Evolutionary conservation across 805 yeast genomes (phyloP).

Genomic region (Saturnispora silvae): DNA sequence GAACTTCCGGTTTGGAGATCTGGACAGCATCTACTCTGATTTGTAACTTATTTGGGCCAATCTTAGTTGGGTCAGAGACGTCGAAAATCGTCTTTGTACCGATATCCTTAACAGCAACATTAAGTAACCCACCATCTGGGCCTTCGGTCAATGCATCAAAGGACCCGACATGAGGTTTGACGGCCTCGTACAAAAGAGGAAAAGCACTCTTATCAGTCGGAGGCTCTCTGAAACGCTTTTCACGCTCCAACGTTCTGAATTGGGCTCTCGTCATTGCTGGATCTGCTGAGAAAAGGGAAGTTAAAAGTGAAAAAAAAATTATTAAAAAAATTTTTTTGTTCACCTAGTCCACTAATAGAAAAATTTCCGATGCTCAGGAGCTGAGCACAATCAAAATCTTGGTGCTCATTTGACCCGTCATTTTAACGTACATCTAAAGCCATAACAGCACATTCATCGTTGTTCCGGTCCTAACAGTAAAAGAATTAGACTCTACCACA

Average conservation of each 20-base stretch:
- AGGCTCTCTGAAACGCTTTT: slow-evolving; percentile 74
- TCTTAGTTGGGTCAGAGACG: slow-evolving; percentile 50
- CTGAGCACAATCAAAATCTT: too few relatives aligned
- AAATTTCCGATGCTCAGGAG: neutral
- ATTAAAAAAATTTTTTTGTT: slow-evolving; percentile 2
- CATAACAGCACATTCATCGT: too few relatives aligned
- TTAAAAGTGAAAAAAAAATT: slow-evolving; percentile 1
- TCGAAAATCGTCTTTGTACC: slow-evolving; percentile 83
- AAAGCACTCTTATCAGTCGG: slow-evolving; percentile 77
- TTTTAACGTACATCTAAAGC: too few relatives aligned
- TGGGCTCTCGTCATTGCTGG: slow-evolving; percentile 36
- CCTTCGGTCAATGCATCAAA: slow-evolving; percentile 93
- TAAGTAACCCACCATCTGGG: slow-evolving; percentile 72
- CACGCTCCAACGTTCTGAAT: slow-evolving; percentile 81
- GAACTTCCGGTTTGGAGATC: slow-evolving; percentile 72
- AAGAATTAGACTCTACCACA: too few relatives aligned
- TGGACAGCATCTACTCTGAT: slow-evolving; percentile 87
- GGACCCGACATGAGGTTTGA: slow-evolving; percentile 90
- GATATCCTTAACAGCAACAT: slow-evolving; percentile 78
- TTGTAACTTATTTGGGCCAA: slow-evolving; percentile 69
- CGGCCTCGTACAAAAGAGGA: slow-evolving; percentile 80
- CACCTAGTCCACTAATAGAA: too few relatives aligned
- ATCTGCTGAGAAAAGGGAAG: neutral
- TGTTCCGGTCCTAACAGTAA: too few relatives aligned
- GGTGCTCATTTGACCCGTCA: too few relatives aligned